Evolutionary conservation across 2,329 filamentous ascomycete species (phyloP).

Genomic region (Alternaria tenuissima): DNA sequence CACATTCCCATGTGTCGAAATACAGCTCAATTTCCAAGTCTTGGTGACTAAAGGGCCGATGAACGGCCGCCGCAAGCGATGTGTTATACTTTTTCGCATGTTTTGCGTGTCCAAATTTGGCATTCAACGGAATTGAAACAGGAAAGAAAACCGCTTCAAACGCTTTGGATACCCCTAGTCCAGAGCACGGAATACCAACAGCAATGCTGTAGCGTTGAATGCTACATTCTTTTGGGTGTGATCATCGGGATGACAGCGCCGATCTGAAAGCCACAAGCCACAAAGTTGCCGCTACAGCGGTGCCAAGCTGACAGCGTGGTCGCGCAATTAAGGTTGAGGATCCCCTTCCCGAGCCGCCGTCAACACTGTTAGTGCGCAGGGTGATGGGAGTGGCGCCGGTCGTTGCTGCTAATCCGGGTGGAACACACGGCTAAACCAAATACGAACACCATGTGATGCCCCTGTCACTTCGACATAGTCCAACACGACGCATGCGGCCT

Average conservation of each 20-base stretch:
- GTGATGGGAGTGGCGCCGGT: slow-evolving; percentile 36
- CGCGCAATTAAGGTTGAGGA: slow-evolving; percentile 35
- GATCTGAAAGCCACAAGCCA: slow-evolving; percentile 23
- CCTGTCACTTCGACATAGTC: slow-evolving; percentile 18
- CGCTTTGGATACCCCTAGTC: background rate
- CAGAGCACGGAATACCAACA: slow-evolving; percentile 2
- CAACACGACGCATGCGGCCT: slow-evolving; percentile 11
- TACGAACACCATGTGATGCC: slow-evolving; percentile 31
- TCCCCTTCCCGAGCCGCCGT: slow-evolving; percentile 31
- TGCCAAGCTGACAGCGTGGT: slow-evolving; percentile 21
- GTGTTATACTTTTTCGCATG: background rate
- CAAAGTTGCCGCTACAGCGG: background rate
- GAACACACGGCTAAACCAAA: slow-evolving; percentile 34
- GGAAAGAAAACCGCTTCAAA: background rate
- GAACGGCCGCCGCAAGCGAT: slow-evolving; percentile 1
- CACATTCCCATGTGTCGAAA: background rate
- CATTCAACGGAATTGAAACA: background rate
- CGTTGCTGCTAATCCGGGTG: slow-evolving; percentile 25
- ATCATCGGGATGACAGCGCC: slow-evolving; percentile 22
- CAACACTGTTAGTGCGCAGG: slow-evolving; percentile 23
- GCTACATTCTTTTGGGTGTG: slow-evolving; percentile 19
- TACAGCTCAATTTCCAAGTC: background rate
- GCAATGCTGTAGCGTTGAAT: slow-evolving; percentile 20
- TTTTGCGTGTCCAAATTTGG: slow-evolving; percentile 20
- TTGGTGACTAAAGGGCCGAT: background rate